Evolutionary conservation across 257 asterid species (phyloP).

Genomic region (Solanum phureja): DNA sequence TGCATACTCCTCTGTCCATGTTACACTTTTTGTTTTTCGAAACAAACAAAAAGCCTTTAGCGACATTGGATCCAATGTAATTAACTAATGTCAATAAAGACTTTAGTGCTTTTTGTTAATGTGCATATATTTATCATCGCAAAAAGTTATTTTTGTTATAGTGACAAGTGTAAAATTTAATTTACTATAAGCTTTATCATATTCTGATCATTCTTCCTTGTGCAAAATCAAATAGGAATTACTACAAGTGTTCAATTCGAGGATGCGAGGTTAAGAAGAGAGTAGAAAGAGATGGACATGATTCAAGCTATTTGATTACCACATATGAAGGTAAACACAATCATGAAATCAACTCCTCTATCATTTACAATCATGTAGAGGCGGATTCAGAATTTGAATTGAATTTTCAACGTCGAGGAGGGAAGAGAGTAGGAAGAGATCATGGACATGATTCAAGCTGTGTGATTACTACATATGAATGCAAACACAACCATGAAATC

Average conservation of each 20-base stretch:
- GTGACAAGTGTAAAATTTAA: not conserved
- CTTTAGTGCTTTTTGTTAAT: fast-evolving
- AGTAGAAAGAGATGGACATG: conserved; percentile 24
- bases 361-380: not conserved
- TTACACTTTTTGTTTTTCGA: no score
- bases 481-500: conserved; percentile 26
- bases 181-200: not conserved
- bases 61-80: no score
- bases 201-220: not conserved
- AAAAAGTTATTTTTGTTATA: no score
- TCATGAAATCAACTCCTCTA: conserved; percentile 10
- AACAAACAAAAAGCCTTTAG: fast-evolving
- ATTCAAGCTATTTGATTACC: conserved; percentile 15
- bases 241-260: conserved; percentile 17
- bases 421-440: conserved; percentile 20
- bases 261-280: conserved; percentile 23
- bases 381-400: no score
- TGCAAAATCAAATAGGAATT: conserved; percentile 6
- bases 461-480: conserved; percentile 18
- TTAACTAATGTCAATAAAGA: no score
- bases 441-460: conserved; percentile 12
- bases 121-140: no score
- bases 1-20: not conserved
- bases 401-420: not conserved
- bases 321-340: conserved; percentile 24